A percentile compares a stretch with the other conserved stretches of the same genome.
Evolutionary conservation across 352 stramenopile species (phyloP).

Genomic region (Phytophthora lateralis): DNA sequence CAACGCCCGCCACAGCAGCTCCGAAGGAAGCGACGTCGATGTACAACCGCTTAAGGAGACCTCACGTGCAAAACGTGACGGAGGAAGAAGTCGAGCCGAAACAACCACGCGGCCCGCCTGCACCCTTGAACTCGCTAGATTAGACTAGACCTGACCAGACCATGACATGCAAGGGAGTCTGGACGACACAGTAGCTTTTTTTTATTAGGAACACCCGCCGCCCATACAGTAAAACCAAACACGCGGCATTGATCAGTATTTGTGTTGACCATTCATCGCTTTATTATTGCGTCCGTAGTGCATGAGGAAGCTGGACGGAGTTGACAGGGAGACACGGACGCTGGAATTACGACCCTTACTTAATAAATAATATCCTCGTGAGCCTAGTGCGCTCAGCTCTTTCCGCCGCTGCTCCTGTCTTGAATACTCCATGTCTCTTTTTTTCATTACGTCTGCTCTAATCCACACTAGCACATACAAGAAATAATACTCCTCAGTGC

Average conservation of each 20-base stretch:
- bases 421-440: constrained; percentile 20
- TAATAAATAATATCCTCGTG: constrained; percentile 40
- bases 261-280: constrained; percentile 27
- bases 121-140: constrained; percentile 30
- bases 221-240: constrained; percentile 27
- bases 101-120: constrained; percentile 22
- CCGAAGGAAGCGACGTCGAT: background rate
- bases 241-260: constrained; percentile 12
- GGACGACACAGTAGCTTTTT: constrained; percentile 33
- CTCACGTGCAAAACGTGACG: constrained; percentile 22
- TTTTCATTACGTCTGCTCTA: constrained; percentile 28
- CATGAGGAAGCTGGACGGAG: constrained; percentile 5
- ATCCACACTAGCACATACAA: constrained; percentile 41
- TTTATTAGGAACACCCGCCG: constrained; percentile 28
- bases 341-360: constrained; percentile 17
- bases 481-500: constrained; percentile 16
- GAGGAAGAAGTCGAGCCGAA: constrained; percentile 26
- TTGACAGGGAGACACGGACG: constrained; percentile 11
- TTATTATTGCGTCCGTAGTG: constrained; percentile 1
- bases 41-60: constrained; percentile 19
- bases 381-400: constrained; percentile 4
- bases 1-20: background rate
- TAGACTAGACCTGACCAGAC: constrained; percentile 32
- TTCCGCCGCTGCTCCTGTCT: constrained; percentile 14
- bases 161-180: constrained; percentile 8